Percentiles rank a stretch among this genome's conserved stretches.
Conservation (phyloP, 306 rosid species). For the Quercus cerris region DNA sequence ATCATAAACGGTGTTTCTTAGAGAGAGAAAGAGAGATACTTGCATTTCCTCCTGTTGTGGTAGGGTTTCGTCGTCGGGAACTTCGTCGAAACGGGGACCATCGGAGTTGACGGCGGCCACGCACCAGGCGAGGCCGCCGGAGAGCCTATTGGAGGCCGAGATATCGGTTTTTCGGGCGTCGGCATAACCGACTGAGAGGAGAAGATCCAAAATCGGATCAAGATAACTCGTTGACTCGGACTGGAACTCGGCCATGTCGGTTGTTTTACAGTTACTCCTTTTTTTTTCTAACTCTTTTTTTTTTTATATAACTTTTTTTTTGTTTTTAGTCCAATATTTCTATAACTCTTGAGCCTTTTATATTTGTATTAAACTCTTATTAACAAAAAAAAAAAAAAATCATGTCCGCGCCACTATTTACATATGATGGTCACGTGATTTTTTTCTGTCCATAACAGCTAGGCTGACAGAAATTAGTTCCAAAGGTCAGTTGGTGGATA, state of each 20-base stretch:
- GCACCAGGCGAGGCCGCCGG: constrained; percentile 40
- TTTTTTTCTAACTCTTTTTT: no score
- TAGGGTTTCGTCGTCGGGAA: constrained; percentile 7
- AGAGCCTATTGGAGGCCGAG: constrained; percentile 31
- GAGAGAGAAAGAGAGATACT: constrained; percentile 18
- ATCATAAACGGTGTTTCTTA: not conserved
- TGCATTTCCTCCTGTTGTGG: constrained; percentile 23
- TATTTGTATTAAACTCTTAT: no score
- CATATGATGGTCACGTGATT: no score
- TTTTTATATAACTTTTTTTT: no score
- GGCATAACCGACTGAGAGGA: constrained; percentile 31
- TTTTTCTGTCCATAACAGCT: no score
- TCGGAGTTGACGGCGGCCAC: constrained; percentile 25
- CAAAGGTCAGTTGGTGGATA: no score
- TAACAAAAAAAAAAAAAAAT: no score
- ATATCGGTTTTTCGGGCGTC: constrained; percentile 15
- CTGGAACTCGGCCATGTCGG: constrained; percentile 24
- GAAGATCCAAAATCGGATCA: constrained; percentile 23
- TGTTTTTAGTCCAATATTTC: no score
- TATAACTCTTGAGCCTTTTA: no score
- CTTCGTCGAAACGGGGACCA: not conserved
- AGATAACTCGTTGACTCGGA: constrained; percentile 11
- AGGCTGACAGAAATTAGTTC: no score
- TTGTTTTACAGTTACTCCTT: not conserved
- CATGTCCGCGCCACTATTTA: no score